Conservation (phyloP, 257 asterid species). For the Penstemon newberryi region DNA sequence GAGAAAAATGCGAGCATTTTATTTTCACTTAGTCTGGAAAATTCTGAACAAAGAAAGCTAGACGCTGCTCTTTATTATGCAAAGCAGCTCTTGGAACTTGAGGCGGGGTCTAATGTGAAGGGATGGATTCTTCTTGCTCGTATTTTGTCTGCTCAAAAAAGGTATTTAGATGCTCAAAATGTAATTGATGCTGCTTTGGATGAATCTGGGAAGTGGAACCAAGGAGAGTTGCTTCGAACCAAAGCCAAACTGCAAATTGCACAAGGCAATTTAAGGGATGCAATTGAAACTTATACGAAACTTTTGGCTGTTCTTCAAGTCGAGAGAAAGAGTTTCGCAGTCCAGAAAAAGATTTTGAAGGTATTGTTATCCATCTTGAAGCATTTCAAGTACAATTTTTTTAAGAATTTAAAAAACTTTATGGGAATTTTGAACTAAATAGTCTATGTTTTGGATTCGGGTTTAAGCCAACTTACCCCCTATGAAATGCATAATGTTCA, state of each 20-base stretch:
- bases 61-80: conserved; percentile 77
- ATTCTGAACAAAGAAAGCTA: conserved; percentile 85
- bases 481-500: too few species aligned
- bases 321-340: conserved; percentile 58
- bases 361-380: conserved; percentile 35
- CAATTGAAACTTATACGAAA: conserved; percentile 67
- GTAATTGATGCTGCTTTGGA: conserved; percentile 80
- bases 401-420: conserved; percentile 2
- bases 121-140: conserved; percentile 92
- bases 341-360: conserved; percentile 46
- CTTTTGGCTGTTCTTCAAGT: conserved; percentile 91
- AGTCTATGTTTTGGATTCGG: background rate
- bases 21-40: conserved; percentile 67
- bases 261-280: conserved; percentile 58
- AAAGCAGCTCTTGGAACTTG: conserved; percentile 56
- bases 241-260: conserved; percentile 84
- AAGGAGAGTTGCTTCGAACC: conserved; percentile 65
- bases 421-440: background rate
- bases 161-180: conserved; percentile 71
- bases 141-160: conserved; percentile 78
- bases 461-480: too few species aligned
- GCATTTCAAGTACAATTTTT: background rate
- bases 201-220: conserved; percentile 92
- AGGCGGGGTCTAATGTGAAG: conserved; percentile 61
- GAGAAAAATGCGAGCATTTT: conserved; percentile 50